These are phyloP conservation scores for Pseudopediastrum boryanum DNA, from an alignment of 139 green algal genomes.

Conservation along the genomic window DNA sequence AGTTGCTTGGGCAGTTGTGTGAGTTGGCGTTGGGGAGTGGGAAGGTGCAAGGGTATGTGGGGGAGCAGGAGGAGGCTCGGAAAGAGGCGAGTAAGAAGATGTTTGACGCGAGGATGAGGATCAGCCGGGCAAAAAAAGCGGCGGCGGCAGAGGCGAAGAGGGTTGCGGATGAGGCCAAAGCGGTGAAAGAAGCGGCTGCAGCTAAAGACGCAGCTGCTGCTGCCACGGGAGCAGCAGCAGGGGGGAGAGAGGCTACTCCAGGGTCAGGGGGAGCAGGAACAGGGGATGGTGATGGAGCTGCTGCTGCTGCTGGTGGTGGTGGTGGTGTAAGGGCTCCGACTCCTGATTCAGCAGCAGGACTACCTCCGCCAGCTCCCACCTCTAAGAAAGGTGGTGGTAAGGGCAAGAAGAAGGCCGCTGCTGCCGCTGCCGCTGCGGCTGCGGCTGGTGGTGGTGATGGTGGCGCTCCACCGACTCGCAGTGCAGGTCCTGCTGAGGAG, in stretches of 20 bases:
- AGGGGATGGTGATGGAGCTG: too few species aligned
- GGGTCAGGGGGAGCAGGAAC: too few species aligned
- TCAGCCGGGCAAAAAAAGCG: not conserved
- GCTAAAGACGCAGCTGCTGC: too few species aligned
- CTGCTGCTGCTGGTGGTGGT: too few species aligned
- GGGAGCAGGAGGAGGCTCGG: conserved; percentile 34
- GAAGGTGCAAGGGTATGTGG: not conserved
- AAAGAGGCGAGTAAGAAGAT: conserved; percentile 4
- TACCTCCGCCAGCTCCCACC: too few species aligned
- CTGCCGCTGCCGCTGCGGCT: conserved; percentile 38
- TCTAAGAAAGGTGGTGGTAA: too few species aligned
- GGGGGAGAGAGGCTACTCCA: too few species aligned
- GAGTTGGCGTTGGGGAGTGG: conserved; percentile 41
- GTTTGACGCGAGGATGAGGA: not conserved
- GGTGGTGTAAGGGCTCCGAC: too few species aligned
- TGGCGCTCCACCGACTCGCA: not conserved
- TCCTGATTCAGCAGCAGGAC: too few species aligned
- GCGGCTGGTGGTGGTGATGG: conserved; percentile 16
- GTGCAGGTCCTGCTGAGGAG: not conserved
- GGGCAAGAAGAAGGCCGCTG: conserved; percentile 46
- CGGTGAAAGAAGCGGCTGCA: too few species aligned
- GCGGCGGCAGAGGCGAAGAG: conserved; percentile 13
- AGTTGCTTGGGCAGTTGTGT: conserved; percentile 50
- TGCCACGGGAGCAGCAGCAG: too few species aligned
- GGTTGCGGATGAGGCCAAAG: not conserved